Evolutionary conservation across 1,284 basidiomycete species (phyloP).

Genomic region (Sporisorium exsertum): DNA sequence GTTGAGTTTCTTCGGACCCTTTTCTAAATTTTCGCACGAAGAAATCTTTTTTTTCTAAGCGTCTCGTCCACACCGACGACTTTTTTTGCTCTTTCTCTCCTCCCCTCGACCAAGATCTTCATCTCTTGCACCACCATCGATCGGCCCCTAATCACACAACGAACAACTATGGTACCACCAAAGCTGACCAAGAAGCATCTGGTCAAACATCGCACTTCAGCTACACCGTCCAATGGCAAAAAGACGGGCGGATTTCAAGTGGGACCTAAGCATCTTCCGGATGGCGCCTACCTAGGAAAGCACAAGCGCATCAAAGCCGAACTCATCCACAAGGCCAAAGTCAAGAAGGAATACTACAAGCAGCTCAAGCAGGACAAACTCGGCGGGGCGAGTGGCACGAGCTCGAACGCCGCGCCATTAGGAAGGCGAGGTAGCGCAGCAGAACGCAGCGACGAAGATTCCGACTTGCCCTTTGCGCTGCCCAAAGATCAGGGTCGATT

Average conservation of each 20-base stretch:
- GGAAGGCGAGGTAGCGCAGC: conserved; percentile 28
- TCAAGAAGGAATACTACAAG: conserved; percentile 73
- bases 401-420: conserved; percentile 29
- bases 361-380: conserved; percentile 70
- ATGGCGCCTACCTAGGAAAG: conserved; percentile 68
- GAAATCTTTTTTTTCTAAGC: neutral
- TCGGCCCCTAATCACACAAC: neutral
- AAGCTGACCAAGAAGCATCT: conserved; percentile 55
- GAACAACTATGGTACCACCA: conserved; percentile 20
- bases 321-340: conserved; percentile 72
- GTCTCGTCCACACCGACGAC: conserved; percentile 6
- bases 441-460: neutral
- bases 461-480: conserved; percentile 25
- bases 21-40: neutral
- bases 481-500: conserved; percentile 51
- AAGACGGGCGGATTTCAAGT: conserved; percentile 62
- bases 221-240: conserved; percentile 19
- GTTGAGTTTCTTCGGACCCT: neutral
- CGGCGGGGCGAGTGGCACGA: conserved; percentile 5
- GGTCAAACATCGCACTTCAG: conserved; percentile 58
- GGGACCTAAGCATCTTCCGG: conserved; percentile 63
- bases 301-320: conserved; percentile 73
- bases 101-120: neutral
- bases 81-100: neutral
- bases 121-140: neutral